These are phyloP conservation scores for Cyclotella baltica DNA, from an alignment of 108 stramenopile genomes.

Conservation along the genomic window DNA sequence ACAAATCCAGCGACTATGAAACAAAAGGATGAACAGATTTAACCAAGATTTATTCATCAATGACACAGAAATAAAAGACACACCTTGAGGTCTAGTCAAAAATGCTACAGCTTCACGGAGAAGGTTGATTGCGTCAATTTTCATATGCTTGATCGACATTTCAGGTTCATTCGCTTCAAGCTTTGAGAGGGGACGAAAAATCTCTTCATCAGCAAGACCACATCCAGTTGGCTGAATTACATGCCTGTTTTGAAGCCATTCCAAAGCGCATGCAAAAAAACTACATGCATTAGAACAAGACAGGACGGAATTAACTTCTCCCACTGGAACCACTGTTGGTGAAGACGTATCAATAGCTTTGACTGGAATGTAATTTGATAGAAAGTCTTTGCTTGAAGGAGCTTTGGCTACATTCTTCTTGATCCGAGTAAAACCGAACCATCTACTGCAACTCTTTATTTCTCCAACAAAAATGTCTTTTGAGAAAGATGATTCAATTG, in stretches of 20 bases:
- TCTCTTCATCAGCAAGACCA: slow-evolving; percentile 48
- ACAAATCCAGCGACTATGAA: slow-evolving; percentile 10
- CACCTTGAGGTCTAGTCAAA: slow-evolving; percentile 31
- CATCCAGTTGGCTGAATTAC: slow-evolving; percentile 74
- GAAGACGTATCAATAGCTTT: slow-evolving; percentile 29
- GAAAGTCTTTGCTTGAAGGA: neutral
- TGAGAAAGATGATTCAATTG: slow-evolving; percentile 40
- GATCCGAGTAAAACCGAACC: slow-evolving; percentile 31
- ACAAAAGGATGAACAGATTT: neutral
- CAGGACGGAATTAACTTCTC: slow-evolving; percentile 28
- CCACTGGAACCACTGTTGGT: slow-evolving; percentile 30
- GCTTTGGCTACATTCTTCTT: neutral
- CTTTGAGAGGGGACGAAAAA: neutral
- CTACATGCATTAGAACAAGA: slow-evolving; percentile 36
- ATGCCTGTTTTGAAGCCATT: slow-evolving; percentile 68
- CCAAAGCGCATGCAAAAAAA: slow-evolving; percentile 66
- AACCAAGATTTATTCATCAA: neutral
- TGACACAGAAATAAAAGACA: neutral
- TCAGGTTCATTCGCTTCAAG: neutral
- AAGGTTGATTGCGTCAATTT: slow-evolving; percentile 22
- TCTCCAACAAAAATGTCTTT: slow-evolving; percentile 47
- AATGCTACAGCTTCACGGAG: slow-evolving; percentile 28
- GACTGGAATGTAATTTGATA: slow-evolving; percentile 17
- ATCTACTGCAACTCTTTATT: slow-evolving; percentile 46
- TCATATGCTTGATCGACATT: slow-evolving; percentile 10